phyloP scores from a whole-genome alignment of 148 eudicot species.

The Polygonum aviculare region DNA sequence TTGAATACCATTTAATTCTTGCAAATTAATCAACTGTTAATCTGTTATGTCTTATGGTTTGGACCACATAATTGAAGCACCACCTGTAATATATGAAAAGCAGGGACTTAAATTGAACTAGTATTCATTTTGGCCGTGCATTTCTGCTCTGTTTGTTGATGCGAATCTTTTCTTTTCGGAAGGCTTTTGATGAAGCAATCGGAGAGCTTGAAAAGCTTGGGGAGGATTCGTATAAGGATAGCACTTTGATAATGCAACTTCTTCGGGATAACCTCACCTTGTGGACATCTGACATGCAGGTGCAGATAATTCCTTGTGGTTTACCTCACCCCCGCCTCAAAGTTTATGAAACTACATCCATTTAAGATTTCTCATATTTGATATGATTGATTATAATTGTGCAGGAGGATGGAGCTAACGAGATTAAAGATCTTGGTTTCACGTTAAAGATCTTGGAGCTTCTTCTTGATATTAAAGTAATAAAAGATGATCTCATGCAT shows the following conservation, averaged over 20 bases:
- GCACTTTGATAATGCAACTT: constrained; percentile 64
- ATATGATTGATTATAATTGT: neutral
- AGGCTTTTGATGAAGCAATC: too few relatives aligned
- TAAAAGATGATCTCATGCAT: neutral
- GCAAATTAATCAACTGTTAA: too few relatives aligned
- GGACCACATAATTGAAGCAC: too few relatives aligned
- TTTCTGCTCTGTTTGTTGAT: too few relatives aligned
- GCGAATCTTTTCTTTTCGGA: too few relatives aligned
- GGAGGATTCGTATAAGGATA: too few relatives aligned
- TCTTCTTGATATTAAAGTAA: neutral
- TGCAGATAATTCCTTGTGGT: neutral
- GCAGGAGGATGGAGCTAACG: constrained; percentile 31
- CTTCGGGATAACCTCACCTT: constrained; percentile 55
- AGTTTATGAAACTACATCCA: neutral
- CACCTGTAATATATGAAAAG: too few relatives aligned
- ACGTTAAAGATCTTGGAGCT: neutral
- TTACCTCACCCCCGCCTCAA: neutral
- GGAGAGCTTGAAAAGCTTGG: too few relatives aligned
- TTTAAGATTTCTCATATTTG: neutral
- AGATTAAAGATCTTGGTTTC: constrained; percentile 18
- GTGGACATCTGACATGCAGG: constrained; percentile 65
- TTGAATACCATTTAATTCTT: too few relatives aligned
- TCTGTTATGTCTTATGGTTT: too few relatives aligned
- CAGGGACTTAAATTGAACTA: too few relatives aligned
- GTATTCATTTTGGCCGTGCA: too few relatives aligned